Conservation (phyloP, 176 grass and related monocot genomes). For the Eragrostis nindensis region DNA sequence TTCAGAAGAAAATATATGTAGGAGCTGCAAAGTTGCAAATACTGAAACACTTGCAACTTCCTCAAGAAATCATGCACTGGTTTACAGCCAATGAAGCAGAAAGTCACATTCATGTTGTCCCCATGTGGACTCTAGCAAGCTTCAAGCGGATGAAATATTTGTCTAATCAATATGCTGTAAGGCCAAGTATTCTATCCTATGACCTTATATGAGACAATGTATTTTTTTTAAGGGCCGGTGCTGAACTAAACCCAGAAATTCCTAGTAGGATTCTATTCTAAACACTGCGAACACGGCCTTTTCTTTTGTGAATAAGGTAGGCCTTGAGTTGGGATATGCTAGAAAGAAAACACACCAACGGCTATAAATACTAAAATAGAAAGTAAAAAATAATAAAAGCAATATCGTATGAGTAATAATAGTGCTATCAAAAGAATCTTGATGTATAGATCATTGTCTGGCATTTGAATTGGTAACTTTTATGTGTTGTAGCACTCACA, state of each 20-base stretch:
- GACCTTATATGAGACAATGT: neutral
- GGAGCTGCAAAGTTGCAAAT: constrained; percentile 78
- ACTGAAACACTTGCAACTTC: constrained; percentile 67
- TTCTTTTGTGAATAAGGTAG: too few species aligned
- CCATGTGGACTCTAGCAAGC: constrained; percentile 96
- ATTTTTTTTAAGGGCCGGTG: neutral
- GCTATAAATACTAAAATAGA: neutral
- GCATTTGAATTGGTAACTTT: neutral
- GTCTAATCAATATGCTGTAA: constrained; percentile 87
- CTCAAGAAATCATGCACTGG: constrained; percentile 85
- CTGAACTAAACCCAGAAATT: too few species aligned
- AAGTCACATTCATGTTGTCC: constrained; percentile 96
- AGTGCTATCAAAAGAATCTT: neutral
- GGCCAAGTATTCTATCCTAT: constrained; percentile 29
- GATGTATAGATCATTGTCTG: neutral
- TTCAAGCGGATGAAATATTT: constrained; percentile 90
- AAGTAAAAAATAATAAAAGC: neutral
- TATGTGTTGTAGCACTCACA: neutral
- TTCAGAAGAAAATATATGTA: constrained; percentile 90
- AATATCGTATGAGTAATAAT: neutral
- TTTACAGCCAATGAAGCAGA: constrained; percentile 91
- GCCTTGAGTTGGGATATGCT: too few species aligned
- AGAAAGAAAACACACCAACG: neutral
- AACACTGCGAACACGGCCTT: neutral
- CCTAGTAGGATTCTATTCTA: neutral